phyloP scores from a whole-genome alignment of 345 rosid genomes.

The Aquilaria malaccensis region DNA sequence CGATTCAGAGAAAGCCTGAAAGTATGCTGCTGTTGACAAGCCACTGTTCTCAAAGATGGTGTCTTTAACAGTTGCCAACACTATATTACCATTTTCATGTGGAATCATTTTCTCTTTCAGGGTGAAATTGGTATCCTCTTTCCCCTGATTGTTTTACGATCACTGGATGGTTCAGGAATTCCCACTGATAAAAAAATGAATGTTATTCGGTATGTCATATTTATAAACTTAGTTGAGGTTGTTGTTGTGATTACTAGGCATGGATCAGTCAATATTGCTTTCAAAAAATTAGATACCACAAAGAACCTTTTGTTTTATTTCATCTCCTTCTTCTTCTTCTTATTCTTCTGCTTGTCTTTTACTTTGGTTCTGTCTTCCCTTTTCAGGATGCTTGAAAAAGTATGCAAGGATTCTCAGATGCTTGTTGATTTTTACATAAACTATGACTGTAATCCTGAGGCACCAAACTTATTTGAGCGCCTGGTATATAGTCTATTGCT shows the following conservation, averaged over 20 bases:
- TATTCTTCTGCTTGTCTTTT: constrained; percentile 8
- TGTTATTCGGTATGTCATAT: constrained; percentile 65
- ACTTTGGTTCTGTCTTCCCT: constrained; percentile 6
- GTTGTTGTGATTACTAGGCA: constrained; percentile 9
- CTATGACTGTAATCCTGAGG: constrained; percentile 97
- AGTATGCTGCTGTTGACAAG: constrained; percentile 43
- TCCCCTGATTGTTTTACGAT: constrained; percentile 84
- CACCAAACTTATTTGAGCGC: constrained; percentile 98
- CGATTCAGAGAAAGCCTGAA: constrained; percentile 94
- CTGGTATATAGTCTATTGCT: constrained; percentile 34
- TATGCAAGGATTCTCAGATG: constrained; percentile 92
- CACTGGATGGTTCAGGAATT: constrained; percentile 75
- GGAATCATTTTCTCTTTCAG: constrained; percentile 31
- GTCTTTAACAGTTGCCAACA: constrained; percentile 3
- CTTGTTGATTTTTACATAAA: constrained; percentile 96
- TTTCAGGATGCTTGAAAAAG: constrained; percentile 89
- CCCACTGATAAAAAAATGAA: constrained; percentile 71
- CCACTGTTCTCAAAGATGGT: constrained; percentile 1
- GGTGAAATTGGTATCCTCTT: constrained; percentile 95
- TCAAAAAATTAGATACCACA: too few species aligned
- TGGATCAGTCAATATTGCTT: too few species aligned
- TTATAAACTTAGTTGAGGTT: constrained; percentile 9
- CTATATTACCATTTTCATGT: background rate
- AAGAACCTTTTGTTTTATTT: too few species aligned
- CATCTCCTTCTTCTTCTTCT: background rate